Evolutionary conservation across 805 yeast species (phyloP), one percentile per base, ranked within the genome.

Genomic region (Osmozyma mogii): DNA sequence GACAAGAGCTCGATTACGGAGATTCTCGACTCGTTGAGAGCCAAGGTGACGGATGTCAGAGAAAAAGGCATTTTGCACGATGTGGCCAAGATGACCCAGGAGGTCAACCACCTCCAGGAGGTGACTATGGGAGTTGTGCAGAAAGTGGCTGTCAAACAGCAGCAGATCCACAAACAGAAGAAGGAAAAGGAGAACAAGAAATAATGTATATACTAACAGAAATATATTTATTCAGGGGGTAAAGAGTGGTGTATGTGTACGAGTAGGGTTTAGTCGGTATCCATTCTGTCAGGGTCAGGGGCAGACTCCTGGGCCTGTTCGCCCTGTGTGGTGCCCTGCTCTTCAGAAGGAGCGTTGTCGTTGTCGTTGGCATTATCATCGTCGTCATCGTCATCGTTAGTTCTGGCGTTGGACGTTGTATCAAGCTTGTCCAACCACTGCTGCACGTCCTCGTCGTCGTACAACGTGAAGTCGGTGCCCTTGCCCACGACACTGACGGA

Each of bases 401-500:
- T 58, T 61, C 84, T 68, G 11, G 70, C 68, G 41, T 77, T 71
- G 4, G 79, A 56, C 15, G 77, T 71, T 3, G 80, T 63, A 45
- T 80, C 94, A 39, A 84, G 70, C 45, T 71, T 66, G 44, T 78
- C 84, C 36, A 84, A 68, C 94, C 94, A 84, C 38, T 72, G 84
- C 42, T 74, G 78, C 22, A 88, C 96, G 15, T 70, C 76, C 27
- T 84, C 96, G 46, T 87, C 94, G 41, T 92, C 97, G 44, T 82
- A 78, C 32, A 82, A 61, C 15, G 77, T 74, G 59, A 89, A 87
- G 14, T 75, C 72, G 24, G 69, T 66, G 43, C 75, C 94, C 41
- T 73, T 66, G 19, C 96, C 96, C n/a, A 89, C 97, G 29, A 87
- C 74, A 26, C 95, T 94, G 41, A 92, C 83, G 1, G 94, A 80